Conservation (phyloP, 192 early-diverging fungal genomes). For the Coemansia sp. region DNA sequence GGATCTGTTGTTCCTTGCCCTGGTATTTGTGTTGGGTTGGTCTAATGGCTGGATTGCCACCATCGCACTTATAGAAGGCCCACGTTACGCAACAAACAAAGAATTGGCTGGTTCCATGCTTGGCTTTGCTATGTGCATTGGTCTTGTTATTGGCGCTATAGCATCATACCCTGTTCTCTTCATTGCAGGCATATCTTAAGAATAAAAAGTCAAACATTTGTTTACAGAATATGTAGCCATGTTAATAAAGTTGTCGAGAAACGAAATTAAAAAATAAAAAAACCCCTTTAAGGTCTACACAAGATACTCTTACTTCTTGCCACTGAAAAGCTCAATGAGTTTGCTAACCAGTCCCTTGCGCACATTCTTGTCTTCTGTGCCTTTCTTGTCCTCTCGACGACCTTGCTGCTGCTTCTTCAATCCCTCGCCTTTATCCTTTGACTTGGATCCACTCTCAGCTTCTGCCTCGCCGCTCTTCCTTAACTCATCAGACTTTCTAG, state of each 20-base stretch:
- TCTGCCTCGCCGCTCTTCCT: slow-evolving; percentile 9
- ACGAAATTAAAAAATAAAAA: neutral
- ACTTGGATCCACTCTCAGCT: neutral
- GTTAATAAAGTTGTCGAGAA: slow-evolving; percentile 2
- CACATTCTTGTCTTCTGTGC: slow-evolving; percentile 31
- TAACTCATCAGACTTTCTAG: neutral
- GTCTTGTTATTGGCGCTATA: slow-evolving; percentile 64
- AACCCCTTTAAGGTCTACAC: neutral
- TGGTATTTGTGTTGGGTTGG: slow-evolving; percentile 62
- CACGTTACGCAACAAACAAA: slow-evolving; percentile 44
- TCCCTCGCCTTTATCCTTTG: slow-evolving; percentile 13
- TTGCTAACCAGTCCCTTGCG: slow-evolving; percentile 51
- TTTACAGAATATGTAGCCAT: neutral
- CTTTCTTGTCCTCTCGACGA: slow-evolving; percentile 37
- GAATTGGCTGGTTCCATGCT: slow-evolving; percentile 69
- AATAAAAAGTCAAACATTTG: neutral
- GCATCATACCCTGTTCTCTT: slow-evolving; percentile 49
- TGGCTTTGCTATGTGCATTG: slow-evolving; percentile 66
- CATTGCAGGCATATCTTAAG: slow-evolving; percentile 35
- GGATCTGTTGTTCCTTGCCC: slow-evolving; percentile 42
- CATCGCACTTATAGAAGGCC: slow-evolving; percentile 62
- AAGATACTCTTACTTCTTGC: slow-evolving; percentile 31
- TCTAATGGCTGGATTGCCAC: slow-evolving; percentile 69
- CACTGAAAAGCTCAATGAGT: slow-evolving; percentile 54
- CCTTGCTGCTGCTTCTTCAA: slow-evolving; percentile 43